Conservation (phyloP, 2,329 filamentous ascomycete species). For the Penicillium sp. region DNA sequence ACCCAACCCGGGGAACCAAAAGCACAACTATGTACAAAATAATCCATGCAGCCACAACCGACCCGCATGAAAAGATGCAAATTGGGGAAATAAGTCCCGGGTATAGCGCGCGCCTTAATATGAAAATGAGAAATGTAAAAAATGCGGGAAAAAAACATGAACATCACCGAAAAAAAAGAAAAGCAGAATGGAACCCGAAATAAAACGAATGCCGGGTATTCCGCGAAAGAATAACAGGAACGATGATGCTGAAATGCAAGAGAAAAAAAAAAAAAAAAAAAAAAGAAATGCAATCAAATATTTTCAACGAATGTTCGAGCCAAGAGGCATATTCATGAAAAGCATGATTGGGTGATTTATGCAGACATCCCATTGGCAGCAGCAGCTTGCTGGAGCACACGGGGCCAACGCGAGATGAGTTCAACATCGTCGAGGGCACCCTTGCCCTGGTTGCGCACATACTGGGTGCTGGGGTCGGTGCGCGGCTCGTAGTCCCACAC, state of each 20-base stretch:
- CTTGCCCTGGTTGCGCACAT: slow-evolving; percentile 65
- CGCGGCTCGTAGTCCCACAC: slow-evolving; percentile 83
- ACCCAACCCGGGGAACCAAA: slow-evolving; percentile 18
- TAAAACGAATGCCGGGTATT: neutral
- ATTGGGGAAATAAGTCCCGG: slow-evolving; percentile 18
- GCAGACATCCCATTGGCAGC: slow-evolving; percentile 22
- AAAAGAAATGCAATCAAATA: neutral
- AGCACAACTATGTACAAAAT: slow-evolving; percentile 10
- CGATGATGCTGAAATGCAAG: slow-evolving; percentile 1
- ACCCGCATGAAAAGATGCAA: slow-evolving; percentile 7
- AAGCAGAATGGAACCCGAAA: neutral
- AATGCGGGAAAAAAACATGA: neutral
- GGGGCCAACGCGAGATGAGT: slow-evolving; percentile 44
- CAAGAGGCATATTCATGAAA: neutral
- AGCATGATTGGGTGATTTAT: neutral
- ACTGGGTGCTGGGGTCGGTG: slow-evolving; percentile 55
- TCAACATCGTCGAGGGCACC: slow-evolving; percentile 44
- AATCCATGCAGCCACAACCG: slow-evolving; percentile 4
- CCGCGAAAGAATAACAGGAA: slow-evolving; percentile 9
- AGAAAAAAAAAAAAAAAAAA: slow-evolving; percentile 1
- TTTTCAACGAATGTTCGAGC: neutral
- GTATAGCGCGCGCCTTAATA: slow-evolving; percentile 38
- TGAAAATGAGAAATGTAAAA: slow-evolving; percentile 15
- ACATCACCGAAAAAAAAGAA: slow-evolving; percentile 9
- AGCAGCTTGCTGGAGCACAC: slow-evolving; percentile 37